Base-by-base conservation (phyloP, 768 basidiomycete species). In the Russula sp. region DNA sequence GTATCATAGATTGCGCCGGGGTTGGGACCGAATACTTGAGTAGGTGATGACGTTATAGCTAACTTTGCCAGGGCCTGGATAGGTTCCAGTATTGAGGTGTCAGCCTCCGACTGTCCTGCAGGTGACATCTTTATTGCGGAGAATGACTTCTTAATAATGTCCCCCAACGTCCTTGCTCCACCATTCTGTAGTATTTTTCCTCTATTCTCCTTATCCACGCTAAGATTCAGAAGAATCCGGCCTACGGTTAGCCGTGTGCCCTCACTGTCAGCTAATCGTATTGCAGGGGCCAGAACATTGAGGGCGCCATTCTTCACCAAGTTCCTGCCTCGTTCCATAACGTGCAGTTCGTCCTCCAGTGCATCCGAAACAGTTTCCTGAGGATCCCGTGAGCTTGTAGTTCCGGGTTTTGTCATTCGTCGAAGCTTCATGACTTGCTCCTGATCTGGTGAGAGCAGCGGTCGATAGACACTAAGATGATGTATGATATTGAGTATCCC, bases 61-160 rank as follows among this genome's bases (percentile, higher is more conserved):
- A 99, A 84, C 70, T 98, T 97, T 16, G 94, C 91, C 32, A 97
- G 76, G 2, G 93, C 94, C 72, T 98, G 96, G 32, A 91, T 82
- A 1, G 93, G 79, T 18, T 81, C 76, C 13, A 93, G 74, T 50
- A 81, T 77, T 0, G 75, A 65, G 6, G 73, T 68, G 47, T 81
- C 81, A 13, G 83, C 63, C 43, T 72, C 68, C 32, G 70, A 61
- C 59, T 66, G 49, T 36, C 66, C 42, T 25, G 58, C 14, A 20
- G 68, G 56, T 8, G 70, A 67, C 18, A 74, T 65, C 11, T 72
- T 47, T 36, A 71, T 50, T 14, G 77, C 65, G n/a, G 78, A 71
- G 25, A 79, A 58, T 2, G 75, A 70, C 20, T 77, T 77, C 64
- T 81, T 81, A 63, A 88, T 87, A 61, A 86, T 80, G 29, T 73